Percentiles rank a stretch among this genome's conserved stretches.
phyloP scores from a whole-genome alignment of 179 eudicot genomes.

The Pouteria campechiana region DNA sequence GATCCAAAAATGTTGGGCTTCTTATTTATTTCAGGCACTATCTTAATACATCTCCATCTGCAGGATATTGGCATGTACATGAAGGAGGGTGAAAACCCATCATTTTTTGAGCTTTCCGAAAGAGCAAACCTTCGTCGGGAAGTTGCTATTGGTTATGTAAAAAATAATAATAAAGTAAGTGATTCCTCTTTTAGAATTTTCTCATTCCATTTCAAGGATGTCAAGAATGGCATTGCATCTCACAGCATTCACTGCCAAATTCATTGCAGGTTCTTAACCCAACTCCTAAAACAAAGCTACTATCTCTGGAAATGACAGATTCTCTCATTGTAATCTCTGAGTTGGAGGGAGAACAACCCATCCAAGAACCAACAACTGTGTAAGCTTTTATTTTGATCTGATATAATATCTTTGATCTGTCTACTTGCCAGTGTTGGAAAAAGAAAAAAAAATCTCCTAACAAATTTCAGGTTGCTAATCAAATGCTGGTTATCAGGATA shows the following conservation, averaged over 20 bases:
- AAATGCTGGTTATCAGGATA: too few relatives aligned
- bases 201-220: too few relatives aligned
- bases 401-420: too few relatives aligned
- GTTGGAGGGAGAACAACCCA: constrained; percentile 83
- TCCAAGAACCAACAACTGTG: too few relatives aligned
- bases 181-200: neutral
- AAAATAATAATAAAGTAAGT: constrained; percentile 55
- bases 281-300: constrained; percentile 66
- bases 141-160: constrained; percentile 74
- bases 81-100: constrained; percentile 62
- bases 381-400: too few relatives aligned
- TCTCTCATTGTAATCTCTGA: constrained; percentile 87
- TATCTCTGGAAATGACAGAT: constrained; percentile 49
- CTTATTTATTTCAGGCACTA: too few relatives aligned
- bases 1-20: too few relatives aligned
- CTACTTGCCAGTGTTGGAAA: too few relatives aligned
- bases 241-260: neutral
- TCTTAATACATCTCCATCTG: too few relatives aligned
- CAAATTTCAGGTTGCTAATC: too few relatives aligned
- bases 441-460: too few relatives aligned
- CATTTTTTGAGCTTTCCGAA: constrained; percentile 62
- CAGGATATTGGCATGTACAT: constrained; percentile 71
- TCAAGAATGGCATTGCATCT: neutral
- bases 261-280: constrained; percentile 76
- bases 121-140: constrained; percentile 65